phyloP scores from a whole-genome alignment of 768 basidiomycete genomes.

The Lyophyllum atratum region DNA sequence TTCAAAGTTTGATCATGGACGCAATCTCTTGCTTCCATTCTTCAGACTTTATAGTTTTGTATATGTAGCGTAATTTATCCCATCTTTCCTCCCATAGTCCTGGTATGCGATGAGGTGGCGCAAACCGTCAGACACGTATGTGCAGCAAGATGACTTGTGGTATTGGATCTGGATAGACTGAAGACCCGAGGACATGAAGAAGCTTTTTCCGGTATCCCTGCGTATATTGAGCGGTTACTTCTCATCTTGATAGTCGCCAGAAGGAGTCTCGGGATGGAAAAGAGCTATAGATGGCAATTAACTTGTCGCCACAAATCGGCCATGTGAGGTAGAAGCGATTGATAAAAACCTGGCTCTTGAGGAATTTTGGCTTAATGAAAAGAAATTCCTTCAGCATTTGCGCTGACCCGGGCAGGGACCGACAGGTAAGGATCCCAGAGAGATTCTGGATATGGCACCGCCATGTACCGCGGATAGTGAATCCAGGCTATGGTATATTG shows the following conservation, averaged over 20 bases:
- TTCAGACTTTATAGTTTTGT: neutral
- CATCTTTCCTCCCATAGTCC: neutral
- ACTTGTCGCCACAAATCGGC: neutral
- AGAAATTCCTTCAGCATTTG: too few relatives aligned
- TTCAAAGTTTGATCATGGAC: slow-evolving; percentile 37
- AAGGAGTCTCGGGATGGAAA: too few relatives aligned
- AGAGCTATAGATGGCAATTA: neutral
- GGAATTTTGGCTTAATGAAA: too few relatives aligned
- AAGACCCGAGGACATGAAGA: neutral
- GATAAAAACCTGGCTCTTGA: neutral
- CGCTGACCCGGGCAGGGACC: too few relatives aligned
- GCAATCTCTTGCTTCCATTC: neutral
- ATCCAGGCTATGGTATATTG: too few relatives aligned
- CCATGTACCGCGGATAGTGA: too few relatives aligned
- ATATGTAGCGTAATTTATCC: neutral
- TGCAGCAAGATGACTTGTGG: neutral
- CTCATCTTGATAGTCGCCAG: too few relatives aligned
- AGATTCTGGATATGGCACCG: too few relatives aligned
- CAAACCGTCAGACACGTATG: neutral
- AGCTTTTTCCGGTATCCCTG: neutral
- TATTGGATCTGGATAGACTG: neutral
- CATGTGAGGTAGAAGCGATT: neutral
- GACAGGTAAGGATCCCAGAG: too few relatives aligned
- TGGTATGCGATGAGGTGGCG: too few relatives aligned
- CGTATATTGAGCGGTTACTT: neutral